These are phyloP conservation scores for Neocucurbitaria cava DNA, from an alignment of 2,329 filamentous ascomycete species.

Conservation along the genomic window DNA sequence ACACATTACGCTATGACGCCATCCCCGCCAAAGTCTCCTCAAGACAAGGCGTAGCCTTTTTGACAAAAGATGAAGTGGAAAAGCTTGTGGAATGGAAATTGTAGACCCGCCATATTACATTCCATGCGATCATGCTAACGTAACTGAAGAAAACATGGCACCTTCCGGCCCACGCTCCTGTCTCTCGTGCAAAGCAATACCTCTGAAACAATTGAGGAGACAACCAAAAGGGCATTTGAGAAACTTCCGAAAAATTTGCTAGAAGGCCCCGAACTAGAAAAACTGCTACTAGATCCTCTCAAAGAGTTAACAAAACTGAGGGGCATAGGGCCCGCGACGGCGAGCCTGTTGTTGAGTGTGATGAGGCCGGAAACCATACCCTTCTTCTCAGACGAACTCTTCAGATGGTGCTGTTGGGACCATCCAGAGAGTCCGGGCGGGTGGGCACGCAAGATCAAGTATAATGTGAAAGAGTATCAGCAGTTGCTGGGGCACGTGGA, in stretches of 20 bases:
- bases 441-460: conserved; percentile 67
- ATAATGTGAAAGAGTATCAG: conserved; percentile 72
- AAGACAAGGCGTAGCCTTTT: conserved; percentile 12
- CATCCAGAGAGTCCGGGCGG: conserved; percentile 54
- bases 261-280: background rate
- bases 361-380: conserved; percentile 65
- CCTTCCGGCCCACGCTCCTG: conserved; percentile 56
- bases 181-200: conserved; percentile 66
- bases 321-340: conserved; percentile 81
- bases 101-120: conserved; percentile 17
- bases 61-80: conserved; percentile 41
- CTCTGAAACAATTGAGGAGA: conserved; percentile 53
- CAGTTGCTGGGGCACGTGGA: conserved; percentile 55
- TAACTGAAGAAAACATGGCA: conserved; percentile 56
- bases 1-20: conserved; percentile 39
- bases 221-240: conserved; percentile 61
- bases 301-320: conserved; percentile 66
- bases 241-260: conserved; percentile 2
- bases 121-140: background rate
- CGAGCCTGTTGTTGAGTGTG: conserved; percentile 74
- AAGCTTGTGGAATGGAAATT: conserved; percentile 51
- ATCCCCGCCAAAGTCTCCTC: conserved; percentile 32
- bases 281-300: conserved; percentile 50
- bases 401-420: conserved; percentile 70
- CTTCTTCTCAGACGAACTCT: conserved; percentile 84